Base-by-base conservation (phyloP, 225 moss, liverwort and hornwort species). In the Straminergon stramineum region DNA sequence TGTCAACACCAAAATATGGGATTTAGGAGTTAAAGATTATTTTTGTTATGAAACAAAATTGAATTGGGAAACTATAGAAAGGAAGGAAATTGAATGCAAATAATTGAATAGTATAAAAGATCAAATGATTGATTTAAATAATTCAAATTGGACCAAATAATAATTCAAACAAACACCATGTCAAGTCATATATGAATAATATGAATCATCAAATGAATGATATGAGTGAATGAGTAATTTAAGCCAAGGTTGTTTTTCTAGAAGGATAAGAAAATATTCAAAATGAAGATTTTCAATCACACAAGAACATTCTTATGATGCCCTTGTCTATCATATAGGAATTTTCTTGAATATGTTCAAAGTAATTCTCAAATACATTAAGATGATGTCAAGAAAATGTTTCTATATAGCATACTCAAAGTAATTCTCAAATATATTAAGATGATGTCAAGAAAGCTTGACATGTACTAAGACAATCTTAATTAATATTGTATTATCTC, bases 1-100 rank as follows among this genome's bases (percentile, higher is more conserved):
- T 34, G 4, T 31, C 7, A 7, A 20, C 17, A 18, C 1, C 0
- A 11, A 17, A 31, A 48, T 18, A 19, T 51, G 7, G 0, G 0
- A 31, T 11, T 31, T 7, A 19, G 7, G 11, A 12, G 1, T 31
- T 32, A 12, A 12, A 28, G 2, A 15, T 48, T 48, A 0, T 32
- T 16, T 27, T 73, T 10, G 10, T 17, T 17, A 45, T 45, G 1
- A 35, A 17, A 30, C 10, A 18, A 45, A 45, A 48, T 75, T 17
- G 30, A 48, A 48, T 30, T 30, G 18, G 11, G 5, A 10, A 30
- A 18, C 11, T 48, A 48, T 30, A 15, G 1, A 17, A 45, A 30
- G 3, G 3, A 71, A 4, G 5, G 1, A 30, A 30, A 48, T 17
- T 18, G 9, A 53, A 21, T 53, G 21, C 2, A 52, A 53, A 34